Conservation (phyloP, 768 basidiomycete species). For the Tylopilus rubrobrunneus region DNA sequence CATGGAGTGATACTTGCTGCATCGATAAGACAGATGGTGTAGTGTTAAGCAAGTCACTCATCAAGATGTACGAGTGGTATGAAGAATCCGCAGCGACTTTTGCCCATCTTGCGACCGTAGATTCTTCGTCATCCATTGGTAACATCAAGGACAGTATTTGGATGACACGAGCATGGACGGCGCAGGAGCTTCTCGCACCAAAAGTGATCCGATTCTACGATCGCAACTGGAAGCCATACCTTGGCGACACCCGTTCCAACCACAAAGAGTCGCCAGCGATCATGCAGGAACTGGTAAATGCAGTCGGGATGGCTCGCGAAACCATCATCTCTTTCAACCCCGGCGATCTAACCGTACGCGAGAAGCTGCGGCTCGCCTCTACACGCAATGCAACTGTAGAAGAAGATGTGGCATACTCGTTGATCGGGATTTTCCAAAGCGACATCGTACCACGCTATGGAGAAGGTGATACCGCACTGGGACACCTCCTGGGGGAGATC, state of each 20-base stretch:
- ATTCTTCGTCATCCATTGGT: not conserved
- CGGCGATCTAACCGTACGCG: not conserved
- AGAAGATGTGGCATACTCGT: not conserved
- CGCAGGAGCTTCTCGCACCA: slow-evolving; percentile 10
- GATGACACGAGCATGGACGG: slow-evolving; percentile 12
- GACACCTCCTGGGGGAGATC: slow-evolving; percentile 9
- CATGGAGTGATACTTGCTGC: not conserved
- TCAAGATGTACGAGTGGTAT: not conserved
- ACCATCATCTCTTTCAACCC: slow-evolving; percentile 5
- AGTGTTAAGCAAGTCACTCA: not conserved
- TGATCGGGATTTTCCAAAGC: not conserved
- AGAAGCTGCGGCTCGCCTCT: slow-evolving; percentile 9
- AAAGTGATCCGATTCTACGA: slow-evolving; percentile 9
- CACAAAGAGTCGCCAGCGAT: slow-evolving; percentile 7
- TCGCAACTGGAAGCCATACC: slow-evolving; percentile 5
- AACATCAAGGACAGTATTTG: slow-evolving; percentile 1
- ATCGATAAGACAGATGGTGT: not conserved
- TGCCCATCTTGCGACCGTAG: not conserved
- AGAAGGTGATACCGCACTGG: slow-evolving; percentile 3
- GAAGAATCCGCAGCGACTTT: not conserved
- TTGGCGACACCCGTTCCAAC: not conserved
- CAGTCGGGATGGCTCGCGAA: slow-evolving; percentile 1
- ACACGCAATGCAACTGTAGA: slow-evolving; percentile 1
- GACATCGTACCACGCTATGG: slow-evolving; percentile 1
- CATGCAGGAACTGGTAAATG: slow-evolving; percentile 1